Conservation (phyloP, 306 rosid genomes). For the Morella rubra region DNA sequence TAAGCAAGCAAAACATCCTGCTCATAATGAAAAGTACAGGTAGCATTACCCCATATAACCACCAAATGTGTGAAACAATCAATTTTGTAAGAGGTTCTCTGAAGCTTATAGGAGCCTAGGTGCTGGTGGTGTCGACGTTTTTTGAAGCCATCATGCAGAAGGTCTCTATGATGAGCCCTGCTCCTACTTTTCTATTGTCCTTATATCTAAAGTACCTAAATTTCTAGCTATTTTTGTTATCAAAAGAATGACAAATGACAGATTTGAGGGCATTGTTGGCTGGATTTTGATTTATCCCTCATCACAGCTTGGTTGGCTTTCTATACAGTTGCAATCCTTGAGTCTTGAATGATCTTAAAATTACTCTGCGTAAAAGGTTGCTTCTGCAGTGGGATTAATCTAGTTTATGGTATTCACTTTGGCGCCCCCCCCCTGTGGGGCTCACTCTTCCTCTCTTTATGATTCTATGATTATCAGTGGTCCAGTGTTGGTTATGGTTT, state of each 20-base stretch:
- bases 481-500: conserved; percentile 66
- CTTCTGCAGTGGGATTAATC: conserved; percentile 1
- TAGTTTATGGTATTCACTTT: background rate
- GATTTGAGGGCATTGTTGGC: background rate
- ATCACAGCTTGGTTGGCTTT: background rate
- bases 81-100: background rate
- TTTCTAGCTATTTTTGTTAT: conserved; percentile 1
- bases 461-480: conserved; percentile 50
- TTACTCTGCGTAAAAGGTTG: background rate
- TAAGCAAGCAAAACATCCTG: background rate
- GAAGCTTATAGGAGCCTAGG: background rate
- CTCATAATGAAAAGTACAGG: background rate
- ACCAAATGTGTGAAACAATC: background rate
- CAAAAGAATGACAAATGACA: background rate
- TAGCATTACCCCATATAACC: background rate
- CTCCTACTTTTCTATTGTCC: background rate
- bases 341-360: background rate
- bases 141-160: background rate
- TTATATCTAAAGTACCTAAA: background rate
- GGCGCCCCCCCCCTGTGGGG: background rate
- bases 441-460: conserved; percentile 11
- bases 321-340: background rate
- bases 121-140: background rate
- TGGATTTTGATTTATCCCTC: background rate
- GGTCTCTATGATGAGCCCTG: conserved; percentile 4